Evolutionary conservation across 2,329 filamentous ascomycete genomes (phyloP).

Genomic region (Verticillium nubilum): DNA sequence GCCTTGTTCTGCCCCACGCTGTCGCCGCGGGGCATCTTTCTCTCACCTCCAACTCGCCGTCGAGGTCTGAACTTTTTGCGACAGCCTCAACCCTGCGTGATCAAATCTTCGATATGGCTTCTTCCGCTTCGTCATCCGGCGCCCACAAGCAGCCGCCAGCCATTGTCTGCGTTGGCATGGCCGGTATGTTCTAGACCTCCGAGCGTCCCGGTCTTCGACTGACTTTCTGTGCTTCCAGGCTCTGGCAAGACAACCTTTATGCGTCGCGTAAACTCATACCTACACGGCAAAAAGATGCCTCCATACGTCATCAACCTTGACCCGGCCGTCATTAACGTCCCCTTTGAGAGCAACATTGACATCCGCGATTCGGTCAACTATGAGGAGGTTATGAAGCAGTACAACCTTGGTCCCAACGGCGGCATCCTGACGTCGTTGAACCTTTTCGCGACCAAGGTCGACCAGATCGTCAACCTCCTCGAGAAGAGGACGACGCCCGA

Average conservation of each 20-base stretch:
- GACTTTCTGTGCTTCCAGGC: conserved; percentile 40
- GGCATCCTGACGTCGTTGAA: conserved; percentile 95
- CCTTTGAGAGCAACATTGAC: conserved; percentile 96
- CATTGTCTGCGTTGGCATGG: conserved; percentile 96
- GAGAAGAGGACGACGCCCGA: conserved; percentile 78
- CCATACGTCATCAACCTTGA: conserved; percentile 98
- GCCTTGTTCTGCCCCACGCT: conserved; percentile 1
- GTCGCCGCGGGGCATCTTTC: neutral
- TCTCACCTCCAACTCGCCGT: neutral
- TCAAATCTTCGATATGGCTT: conserved; percentile 6
- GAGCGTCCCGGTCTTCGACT: conserved; percentile 4
- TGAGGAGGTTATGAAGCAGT: conserved; percentile 99
- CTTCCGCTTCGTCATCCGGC: conserved; percentile 22
- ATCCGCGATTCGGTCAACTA: conserved; percentile 99
- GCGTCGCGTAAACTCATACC: conserved; percentile 92
- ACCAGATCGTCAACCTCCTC: conserved; percentile 82
- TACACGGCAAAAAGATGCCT: conserved; percentile 72
- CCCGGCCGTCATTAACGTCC: conserved; percentile 86
- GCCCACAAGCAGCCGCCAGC: conserved; percentile 55
- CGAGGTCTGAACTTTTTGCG: conserved; percentile 12
- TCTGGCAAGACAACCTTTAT: conserved; percentile 99
- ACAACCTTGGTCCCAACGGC: conserved; percentile 94
- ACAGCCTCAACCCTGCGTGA: neutral
- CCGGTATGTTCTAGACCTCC: conserved; percentile 47
- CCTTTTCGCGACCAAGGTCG: conserved; percentile 95